Conservation (phyloP, 2,329 filamentous ascomycete genomes). For the Phyllosticta citribraziliensis region DNA sequence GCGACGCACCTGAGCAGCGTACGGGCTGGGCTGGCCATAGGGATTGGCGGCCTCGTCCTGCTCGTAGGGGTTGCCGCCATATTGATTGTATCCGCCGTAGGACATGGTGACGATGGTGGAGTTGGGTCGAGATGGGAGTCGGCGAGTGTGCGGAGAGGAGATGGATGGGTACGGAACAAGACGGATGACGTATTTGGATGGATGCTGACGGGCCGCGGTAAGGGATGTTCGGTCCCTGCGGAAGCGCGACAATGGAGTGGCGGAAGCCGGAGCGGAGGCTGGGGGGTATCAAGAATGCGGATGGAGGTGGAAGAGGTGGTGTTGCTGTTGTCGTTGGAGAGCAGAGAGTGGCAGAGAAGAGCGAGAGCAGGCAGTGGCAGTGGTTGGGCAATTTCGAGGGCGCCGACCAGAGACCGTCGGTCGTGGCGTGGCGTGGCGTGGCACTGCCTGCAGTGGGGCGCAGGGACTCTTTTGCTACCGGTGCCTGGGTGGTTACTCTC, state of each 20-base stretch:
- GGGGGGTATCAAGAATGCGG: neutral
- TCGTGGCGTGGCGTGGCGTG: too few species aligned
- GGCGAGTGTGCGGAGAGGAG: conserved; percentile 15
- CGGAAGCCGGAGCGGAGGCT: neutral
- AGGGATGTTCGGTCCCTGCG: neutral
- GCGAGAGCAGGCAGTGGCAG: neutral
- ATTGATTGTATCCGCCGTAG: conserved; percentile 33
- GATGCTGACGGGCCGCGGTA: conserved; percentile 1
- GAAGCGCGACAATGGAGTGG: neutral
- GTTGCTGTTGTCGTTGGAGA: neutral
- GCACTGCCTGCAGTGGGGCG: too few species aligned
- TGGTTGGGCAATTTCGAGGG: conserved; percentile 1
- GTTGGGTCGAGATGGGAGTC: conserved; percentile 8
- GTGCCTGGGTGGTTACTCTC: too few species aligned
- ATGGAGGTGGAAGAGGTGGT: neutral
- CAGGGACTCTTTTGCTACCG: neutral
- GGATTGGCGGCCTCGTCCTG: conserved; percentile 41
- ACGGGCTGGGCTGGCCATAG: conserved; percentile 34
- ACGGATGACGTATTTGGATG: conserved; percentile 3
- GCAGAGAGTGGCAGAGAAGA: neutral
- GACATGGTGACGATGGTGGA: conserved; percentile 14
- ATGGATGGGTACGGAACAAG: neutral
- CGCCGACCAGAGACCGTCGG: too few species aligned
- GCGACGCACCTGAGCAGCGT: conserved; percentile 15
- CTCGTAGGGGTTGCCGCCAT: conserved; percentile 52